A percentile compares a stretch with the other conserved stretches of the same genome.
phyloP scores from a whole-genome alignment of 2,329 filamentous ascomycete species.

The Botryotinia calthae region DNA sequence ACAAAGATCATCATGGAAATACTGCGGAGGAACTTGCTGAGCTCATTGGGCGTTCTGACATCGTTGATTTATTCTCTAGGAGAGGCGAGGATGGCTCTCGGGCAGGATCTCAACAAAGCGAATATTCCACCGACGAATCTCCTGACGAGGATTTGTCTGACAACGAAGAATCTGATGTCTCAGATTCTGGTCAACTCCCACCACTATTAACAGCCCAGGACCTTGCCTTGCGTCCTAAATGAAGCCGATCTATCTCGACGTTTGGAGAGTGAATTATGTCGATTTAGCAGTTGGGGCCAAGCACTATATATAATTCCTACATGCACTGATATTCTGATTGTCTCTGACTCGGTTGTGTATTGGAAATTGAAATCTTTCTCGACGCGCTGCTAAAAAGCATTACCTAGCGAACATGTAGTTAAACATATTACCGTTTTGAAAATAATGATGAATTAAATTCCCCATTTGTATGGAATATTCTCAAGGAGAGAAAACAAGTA shows the following conservation, averaged over 20 bases:
- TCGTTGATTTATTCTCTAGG: background rate
- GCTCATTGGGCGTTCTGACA: background rate
- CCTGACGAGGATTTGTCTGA: background rate
- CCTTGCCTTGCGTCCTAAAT: background rate
- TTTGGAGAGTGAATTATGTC: rapidly evolving
- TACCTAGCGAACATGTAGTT: background rate
- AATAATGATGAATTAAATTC: background rate
- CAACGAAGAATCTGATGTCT: background rate
- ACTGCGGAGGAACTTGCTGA: background rate
- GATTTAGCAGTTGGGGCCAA: no score
- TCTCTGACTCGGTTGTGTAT: background rate
- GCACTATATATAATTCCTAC: background rate
- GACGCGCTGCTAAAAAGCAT: no score
- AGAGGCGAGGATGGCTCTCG: rapidly evolving
- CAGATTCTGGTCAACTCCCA: background rate
- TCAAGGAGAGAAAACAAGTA: background rate
- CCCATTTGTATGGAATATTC: background rate
- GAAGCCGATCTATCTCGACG: background rate
- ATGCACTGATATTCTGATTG: background rate
- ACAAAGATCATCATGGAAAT: background rate
- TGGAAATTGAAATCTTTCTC: no score
- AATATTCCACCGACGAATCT: no score
- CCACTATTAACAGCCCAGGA: background rate
- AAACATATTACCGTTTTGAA: rapidly evolving
- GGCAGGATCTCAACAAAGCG: background rate